Percentiles rank a stretch among this genome's conserved stretches.
phyloP scores from a whole-genome alignment of 2,329 filamentous ascomycete genomes.

The Nigrospora osmanthi region DNA sequence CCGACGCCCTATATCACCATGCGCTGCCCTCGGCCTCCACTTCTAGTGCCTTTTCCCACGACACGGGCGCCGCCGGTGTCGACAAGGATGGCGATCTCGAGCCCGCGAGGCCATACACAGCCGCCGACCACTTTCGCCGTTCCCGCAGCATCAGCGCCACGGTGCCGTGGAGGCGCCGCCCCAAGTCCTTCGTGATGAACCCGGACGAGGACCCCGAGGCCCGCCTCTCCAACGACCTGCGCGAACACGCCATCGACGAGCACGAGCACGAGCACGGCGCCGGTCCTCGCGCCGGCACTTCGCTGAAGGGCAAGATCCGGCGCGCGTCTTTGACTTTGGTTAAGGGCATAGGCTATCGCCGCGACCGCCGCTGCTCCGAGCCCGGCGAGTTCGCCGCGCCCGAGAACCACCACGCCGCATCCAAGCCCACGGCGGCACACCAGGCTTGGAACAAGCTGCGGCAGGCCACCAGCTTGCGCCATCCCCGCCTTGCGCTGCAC shows the following conservation, averaged over 20 bases:
- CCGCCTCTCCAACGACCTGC: conserved; percentile 15
- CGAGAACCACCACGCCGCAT: conserved; percentile 23
- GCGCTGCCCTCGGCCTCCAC: conserved; percentile 9
- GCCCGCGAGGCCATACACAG: conserved; percentile 11
- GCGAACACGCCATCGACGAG: conserved; percentile 17
- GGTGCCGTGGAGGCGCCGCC: conserved; percentile 37
- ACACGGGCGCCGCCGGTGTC: conserved; percentile 16
- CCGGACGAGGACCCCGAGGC: conserved; percentile 11
- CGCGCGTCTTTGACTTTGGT: conserved; percentile 47
- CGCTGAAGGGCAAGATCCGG: conserved; percentile 43
- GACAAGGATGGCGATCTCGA: conserved; percentile 11
- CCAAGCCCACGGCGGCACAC: conserved; percentile 41
- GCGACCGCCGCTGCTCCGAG: conserved; percentile 27
- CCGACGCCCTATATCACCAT: not conserved
- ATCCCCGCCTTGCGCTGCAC: conserved; percentile 37
- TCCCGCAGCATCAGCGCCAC: conserved; percentile 40
- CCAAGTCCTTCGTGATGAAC: conserved; percentile 32
- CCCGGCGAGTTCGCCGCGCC: conserved; percentile 4
- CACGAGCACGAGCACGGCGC: conserved; percentile 2
- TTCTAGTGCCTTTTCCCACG: conserved; percentile 19
- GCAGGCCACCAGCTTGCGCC: conserved; percentile 42
- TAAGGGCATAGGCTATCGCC: conserved; percentile 41
- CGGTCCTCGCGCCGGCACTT: not conserved
- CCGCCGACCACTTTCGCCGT: conserved; percentile 27
- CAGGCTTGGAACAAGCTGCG: conserved; percentile 43